phyloP scores from a whole-genome alignment of 2,329 filamentous ascomycete genomes.

The Sporothrix sp. region DNA sequence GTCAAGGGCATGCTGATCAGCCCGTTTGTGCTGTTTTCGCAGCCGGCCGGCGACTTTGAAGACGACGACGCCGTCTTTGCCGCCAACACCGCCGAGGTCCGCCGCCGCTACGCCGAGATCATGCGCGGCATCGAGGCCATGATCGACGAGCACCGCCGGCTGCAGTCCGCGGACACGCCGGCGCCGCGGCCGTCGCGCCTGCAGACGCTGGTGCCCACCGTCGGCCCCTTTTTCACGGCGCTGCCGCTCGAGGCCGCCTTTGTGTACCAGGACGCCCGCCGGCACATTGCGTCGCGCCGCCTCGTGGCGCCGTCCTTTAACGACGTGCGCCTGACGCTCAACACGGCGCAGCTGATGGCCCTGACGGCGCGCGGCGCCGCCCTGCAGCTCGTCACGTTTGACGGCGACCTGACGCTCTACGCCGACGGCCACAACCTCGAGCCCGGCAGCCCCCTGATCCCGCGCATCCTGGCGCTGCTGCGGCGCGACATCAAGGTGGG shows the following conservation, averaged over 20 bases:
- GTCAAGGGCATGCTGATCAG: slow-evolving; percentile 91
- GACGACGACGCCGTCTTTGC: slow-evolving; percentile 53
- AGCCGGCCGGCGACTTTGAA: slow-evolving; percentile 80
- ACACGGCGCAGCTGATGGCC: slow-evolving; percentile 89
- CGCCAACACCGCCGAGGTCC: slow-evolving; percentile 69
- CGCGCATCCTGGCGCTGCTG: slow-evolving; percentile 58
- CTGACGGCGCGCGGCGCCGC: slow-evolving; percentile 31
- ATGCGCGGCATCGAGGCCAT: slow-evolving; percentile 87
- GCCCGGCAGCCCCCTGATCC: slow-evolving; percentile 66
- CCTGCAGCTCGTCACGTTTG: slow-evolving; percentile 82
- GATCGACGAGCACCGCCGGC: slow-evolving; percentile 87
- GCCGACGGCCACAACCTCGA: slow-evolving; percentile 76
- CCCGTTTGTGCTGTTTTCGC: slow-evolving; percentile 91
- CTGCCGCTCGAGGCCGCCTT: slow-evolving; percentile 84
- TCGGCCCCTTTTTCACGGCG: slow-evolving; percentile 89
- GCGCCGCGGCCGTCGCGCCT: slow-evolving; percentile 62
- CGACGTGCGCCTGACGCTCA: slow-evolving; percentile 84
- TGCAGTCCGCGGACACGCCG: slow-evolving; percentile 43
- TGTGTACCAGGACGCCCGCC: slow-evolving; percentile 74
- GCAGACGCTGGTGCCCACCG: slow-evolving; percentile 79
- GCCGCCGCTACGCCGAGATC: slow-evolving; percentile 86
- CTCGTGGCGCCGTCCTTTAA: slow-evolving; percentile 98
- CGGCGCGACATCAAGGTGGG: slow-evolving; percentile 72
- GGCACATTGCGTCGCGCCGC: slow-evolving; percentile 79
- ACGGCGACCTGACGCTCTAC: slow-evolving; percentile 95